Evolutionary conservation across 495 filamentous ascomycete genomes (phyloP).

Genomic region (Trichoderma virens): DNA sequence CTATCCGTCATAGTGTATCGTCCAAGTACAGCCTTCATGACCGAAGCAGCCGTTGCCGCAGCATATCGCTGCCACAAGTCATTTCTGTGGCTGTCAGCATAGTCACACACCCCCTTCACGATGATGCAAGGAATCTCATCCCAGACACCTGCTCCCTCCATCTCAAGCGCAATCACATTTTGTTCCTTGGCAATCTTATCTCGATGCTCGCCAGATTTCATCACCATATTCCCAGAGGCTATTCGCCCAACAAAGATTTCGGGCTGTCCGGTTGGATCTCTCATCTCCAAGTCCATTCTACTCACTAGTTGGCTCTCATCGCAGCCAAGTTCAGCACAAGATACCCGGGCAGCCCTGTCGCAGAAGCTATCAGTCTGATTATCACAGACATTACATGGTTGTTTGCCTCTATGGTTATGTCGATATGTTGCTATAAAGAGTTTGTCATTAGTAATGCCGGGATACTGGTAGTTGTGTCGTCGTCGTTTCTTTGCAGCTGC

Average conservation of each 20-base stretch:
- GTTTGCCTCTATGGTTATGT: not conserved
- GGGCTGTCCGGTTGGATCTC: not conserved
- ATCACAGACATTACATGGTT: not conserved
- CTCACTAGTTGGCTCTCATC: not conserved
- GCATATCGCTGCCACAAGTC: slow-evolving; percentile 34
- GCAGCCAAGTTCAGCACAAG: not conserved
- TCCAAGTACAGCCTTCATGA: slow-evolving; percentile 16
- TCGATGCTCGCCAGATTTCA: slow-evolving; percentile 21
- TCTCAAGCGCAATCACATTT: slow-evolving; percentile 32
- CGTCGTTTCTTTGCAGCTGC: not conserved
- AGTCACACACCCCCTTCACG: slow-evolving; percentile 36
- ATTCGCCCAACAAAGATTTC: slow-evolving; percentile 9
- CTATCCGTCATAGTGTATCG: not conserved
- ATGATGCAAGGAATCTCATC: slow-evolving; percentile 27
- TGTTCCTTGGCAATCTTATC: slow-evolving; percentile 14
- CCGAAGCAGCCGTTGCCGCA: slow-evolving; percentile 28
- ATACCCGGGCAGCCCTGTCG: not conserved
- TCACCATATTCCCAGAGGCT: slow-evolving; percentile 23
- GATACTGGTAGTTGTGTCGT: not conserved
- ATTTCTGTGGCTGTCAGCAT: slow-evolving; percentile 37
- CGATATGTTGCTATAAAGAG: not conserved
- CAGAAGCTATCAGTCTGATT: not conserved
- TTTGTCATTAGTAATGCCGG: not conserved
- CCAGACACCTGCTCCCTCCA: slow-evolving; percentile 37
- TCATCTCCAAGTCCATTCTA: not conserved